phyloP scores from a whole-genome alignment of 2,329 filamentous ascomycete species.

The Leptoxyphium fumago region DNA sequence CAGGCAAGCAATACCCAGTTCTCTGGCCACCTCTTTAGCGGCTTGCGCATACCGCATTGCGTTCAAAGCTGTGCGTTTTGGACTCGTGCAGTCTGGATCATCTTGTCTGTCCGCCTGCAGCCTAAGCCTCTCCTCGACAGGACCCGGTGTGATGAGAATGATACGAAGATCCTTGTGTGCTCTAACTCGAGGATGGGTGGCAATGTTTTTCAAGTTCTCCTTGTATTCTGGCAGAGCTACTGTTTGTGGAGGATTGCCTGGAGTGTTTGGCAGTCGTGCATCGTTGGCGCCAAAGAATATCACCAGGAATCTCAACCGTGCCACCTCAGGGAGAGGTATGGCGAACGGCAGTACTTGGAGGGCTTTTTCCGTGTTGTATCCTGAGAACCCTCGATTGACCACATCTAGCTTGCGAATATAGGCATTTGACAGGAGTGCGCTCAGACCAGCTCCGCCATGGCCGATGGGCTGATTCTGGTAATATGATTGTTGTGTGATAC shows the following conservation, averaged over 20 bases:
- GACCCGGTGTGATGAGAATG: conserved; percentile 69
- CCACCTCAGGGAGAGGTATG: conserved; percentile 50
- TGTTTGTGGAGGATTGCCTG: conserved; percentile 49
- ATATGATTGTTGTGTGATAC: conserved; percentile 59
- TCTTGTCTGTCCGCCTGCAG: conserved; percentile 29
- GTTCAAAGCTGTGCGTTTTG: conserved; percentile 41
- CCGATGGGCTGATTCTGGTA: conserved; percentile 27
- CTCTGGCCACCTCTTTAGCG: conserved; percentile 45
- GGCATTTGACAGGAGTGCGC: conserved; percentile 52
- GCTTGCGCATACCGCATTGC: conserved; percentile 53
- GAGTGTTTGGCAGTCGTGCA: conserved; percentile 50
- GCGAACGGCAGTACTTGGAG: conserved; percentile 54
- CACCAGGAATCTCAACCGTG: conserved; percentile 44
- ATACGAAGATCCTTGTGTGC: conserved; percentile 55
- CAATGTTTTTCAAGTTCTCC: conserved; percentile 54
- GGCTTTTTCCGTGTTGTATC: conserved; percentile 69
- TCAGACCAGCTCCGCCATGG: conserved; percentile 57
- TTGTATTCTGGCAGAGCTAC: conserved; percentile 64
- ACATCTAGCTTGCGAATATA: conserved; percentile 70
- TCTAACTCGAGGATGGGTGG: conserved; percentile 53
- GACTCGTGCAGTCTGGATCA: conserved; percentile 13
- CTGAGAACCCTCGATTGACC: conserved; percentile 72
- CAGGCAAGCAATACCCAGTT: conserved; percentile 45
- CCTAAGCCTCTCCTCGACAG: conserved; percentile 60
- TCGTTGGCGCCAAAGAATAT: conserved; percentile 85